Conservation (phyloP, 169 alveolate species). For the Plasmodium knowlesi region DNA sequence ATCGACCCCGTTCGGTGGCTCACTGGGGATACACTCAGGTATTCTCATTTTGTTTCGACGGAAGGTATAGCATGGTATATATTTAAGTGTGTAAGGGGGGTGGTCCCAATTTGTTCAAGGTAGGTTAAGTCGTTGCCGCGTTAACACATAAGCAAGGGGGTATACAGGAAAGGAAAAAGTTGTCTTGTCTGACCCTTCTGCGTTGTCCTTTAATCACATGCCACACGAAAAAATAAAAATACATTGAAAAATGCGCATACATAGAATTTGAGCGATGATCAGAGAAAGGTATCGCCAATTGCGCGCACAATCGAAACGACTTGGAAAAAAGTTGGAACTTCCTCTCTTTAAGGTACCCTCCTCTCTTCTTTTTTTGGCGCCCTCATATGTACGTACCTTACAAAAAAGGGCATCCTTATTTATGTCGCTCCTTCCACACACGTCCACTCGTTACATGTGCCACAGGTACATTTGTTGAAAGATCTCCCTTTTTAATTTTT, state of each 20-base stretch:
- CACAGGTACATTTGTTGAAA: background rate
- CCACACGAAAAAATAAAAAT: too few species aligned
- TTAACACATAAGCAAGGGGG: background rate
- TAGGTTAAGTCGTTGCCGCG: background rate
- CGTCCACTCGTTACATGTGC: background rate
- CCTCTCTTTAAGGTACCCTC: background rate
- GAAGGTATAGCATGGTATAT: background rate
- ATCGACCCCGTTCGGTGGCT: background rate
- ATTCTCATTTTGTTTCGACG: conserved; percentile 1
- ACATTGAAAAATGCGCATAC: background rate
- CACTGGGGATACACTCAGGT: background rate
- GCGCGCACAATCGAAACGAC: background rate
- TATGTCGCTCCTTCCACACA: too few species aligned
- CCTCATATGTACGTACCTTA: too few species aligned
- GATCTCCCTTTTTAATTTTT: background rate
- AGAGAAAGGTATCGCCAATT: background rate
- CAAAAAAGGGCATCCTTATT: too few species aligned
- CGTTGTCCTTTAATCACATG: background rate
- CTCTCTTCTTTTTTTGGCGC: background rate
- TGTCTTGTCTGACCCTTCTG: background rate
- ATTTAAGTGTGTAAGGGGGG: background rate
- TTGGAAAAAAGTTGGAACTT: background rate
- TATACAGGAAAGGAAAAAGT: background rate
- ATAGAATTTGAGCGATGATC: background rate
- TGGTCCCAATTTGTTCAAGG: background rate